A percentile compares a stretch with the other conserved stretches of the same genome.
Conservation (phyloP, 2,329 filamentous ascomycete genomes). For the Ramularia endophylla region DNA sequence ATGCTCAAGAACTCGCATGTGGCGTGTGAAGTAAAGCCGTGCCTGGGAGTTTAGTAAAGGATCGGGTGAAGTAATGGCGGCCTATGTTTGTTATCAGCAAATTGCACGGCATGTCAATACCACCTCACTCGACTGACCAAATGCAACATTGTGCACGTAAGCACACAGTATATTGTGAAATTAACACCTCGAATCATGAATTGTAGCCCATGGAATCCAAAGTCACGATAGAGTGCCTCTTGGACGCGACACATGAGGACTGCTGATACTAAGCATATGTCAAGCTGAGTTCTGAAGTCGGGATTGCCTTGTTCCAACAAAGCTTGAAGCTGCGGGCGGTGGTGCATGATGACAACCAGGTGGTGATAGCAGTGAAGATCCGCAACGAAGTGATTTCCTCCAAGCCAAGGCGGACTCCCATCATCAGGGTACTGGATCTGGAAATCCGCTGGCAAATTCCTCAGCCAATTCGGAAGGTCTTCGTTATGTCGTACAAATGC, state of each 20-base stretch:
- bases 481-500: constrained; percentile 75
- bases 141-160: constrained; percentile 90
- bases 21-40: constrained; percentile 80
- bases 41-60: constrained; percentile 80
- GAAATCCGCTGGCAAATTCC: constrained; percentile 71
- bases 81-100: constrained; percentile 37
- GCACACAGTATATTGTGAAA: constrained; percentile 86
- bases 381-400: constrained; percentile 74
- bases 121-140: constrained; percentile 58
- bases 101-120: not conserved
- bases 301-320: constrained; percentile 72
- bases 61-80: constrained; percentile 89
- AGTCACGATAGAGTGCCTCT: constrained; percentile 71
- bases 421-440: constrained; percentile 71
- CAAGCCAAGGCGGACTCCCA: constrained; percentile 72
- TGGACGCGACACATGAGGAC: constrained; percentile 81
- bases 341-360: constrained; percentile 76
- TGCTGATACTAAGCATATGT: constrained; percentile 76
- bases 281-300: constrained; percentile 83
- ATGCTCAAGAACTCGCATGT: constrained; percentile 88
- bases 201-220: constrained; percentile 71
- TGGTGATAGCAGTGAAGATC: constrained; percentile 89
- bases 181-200: constrained; percentile 94
- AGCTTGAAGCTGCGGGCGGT: constrained; percentile 72
- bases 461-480: constrained; percentile 67